Evolutionary conservation across 2,329 filamentous ascomycete genomes (phyloP).

Genomic region (Dothideomycetidae sp.): DNA sequence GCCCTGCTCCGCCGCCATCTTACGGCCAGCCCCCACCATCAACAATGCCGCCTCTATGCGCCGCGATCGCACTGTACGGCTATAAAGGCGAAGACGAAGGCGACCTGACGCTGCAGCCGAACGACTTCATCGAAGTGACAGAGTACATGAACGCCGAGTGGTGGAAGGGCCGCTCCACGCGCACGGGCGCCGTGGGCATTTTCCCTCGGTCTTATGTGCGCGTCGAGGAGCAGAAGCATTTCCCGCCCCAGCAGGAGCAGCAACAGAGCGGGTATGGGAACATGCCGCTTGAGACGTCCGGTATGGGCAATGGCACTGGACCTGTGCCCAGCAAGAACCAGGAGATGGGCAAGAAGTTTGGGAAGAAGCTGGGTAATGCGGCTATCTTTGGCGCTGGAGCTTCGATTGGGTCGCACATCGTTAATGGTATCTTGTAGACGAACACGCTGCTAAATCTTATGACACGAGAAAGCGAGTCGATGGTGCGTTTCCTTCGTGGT

Average conservation of each 20-base stretch:
- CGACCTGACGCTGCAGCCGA: conserved; percentile 66
- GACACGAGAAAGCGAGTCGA: no score
- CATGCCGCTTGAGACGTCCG: conserved; percentile 63
- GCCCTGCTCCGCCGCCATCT: conserved; percentile 39
- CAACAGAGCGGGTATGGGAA: conserved; percentile 46
- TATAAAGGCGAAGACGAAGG: conserved; percentile 70
- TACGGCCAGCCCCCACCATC: conserved; percentile 34
- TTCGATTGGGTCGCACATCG: conserved; percentile 76
- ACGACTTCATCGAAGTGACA: conserved; percentile 65
- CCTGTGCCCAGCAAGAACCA: conserved; percentile 49
- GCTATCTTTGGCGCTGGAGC: conserved; percentile 90
- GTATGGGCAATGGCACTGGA: conserved; percentile 32
- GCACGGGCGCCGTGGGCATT: conserved; percentile 75
- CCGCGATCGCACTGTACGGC: conserved; percentile 69
- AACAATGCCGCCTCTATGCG: conserved; percentile 43
- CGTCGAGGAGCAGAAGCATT: conserved; percentile 50
- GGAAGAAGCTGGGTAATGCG: conserved; percentile 77
- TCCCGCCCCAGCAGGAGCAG: conserved; percentile 18
- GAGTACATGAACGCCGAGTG: conserved; percentile 96
- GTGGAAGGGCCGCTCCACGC: conserved; percentile 82
- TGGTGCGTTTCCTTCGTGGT: no score
- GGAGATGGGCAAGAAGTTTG: conserved; percentile 82
- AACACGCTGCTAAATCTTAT: no score
- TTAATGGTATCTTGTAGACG: conserved; percentile 71
- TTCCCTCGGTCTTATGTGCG: conserved; percentile 86